A percentile compares a stretch with the other conserved stretches of the same genome.
phyloP scores from a whole-genome alignment of 192 early-diverging fungal species.

The Spizellomyces punctatus region DNA sequence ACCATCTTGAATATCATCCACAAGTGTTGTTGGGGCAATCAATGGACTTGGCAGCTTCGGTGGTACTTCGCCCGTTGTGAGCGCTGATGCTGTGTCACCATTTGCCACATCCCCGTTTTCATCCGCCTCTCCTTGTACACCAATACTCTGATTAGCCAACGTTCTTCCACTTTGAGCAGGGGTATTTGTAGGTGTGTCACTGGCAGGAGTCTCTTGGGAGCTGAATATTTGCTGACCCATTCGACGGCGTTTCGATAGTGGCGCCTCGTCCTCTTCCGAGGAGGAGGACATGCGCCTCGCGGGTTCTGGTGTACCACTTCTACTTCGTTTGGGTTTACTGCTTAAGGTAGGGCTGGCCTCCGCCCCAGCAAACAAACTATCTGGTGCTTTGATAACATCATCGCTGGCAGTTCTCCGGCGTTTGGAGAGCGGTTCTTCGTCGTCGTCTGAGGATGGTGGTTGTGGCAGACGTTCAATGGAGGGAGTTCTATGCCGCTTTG shows the following conservation, averaged over 20 bases:
- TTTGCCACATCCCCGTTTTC: background rate
- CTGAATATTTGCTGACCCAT: background rate
- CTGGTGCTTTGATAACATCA: too few relatives aligned
- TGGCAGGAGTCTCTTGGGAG: background rate
- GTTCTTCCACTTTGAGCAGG: background rate
- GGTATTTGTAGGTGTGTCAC: background rate
- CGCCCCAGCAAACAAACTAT: too few relatives aligned
- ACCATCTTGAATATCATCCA: background rate
- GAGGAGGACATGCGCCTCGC: background rate
- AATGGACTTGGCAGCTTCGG: background rate
- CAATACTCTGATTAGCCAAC: background rate
- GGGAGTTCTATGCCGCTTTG: too few relatives aligned
- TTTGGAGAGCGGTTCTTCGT: too few relatives aligned
- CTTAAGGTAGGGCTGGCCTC: too few relatives aligned
- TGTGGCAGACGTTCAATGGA: too few relatives aligned
- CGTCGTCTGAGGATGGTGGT: too few relatives aligned
- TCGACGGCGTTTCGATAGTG: conserved; percentile 1
- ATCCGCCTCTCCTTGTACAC: background rate
- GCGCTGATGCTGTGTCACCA: background rate
- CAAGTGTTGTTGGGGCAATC: background rate
- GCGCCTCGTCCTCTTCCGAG: background rate
- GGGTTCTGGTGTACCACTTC: too few relatives aligned
- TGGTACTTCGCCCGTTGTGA: too few relatives aligned
- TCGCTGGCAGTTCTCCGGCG: too few relatives aligned
- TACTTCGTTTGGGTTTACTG: too few relatives aligned